A percentile compares a stretch with the other conserved stretches of the same genome.
Evolutionary conservation across 2,329 filamentous ascomycete species (phyloP).

Genomic region (Colletotrichum scovillei): DNA sequence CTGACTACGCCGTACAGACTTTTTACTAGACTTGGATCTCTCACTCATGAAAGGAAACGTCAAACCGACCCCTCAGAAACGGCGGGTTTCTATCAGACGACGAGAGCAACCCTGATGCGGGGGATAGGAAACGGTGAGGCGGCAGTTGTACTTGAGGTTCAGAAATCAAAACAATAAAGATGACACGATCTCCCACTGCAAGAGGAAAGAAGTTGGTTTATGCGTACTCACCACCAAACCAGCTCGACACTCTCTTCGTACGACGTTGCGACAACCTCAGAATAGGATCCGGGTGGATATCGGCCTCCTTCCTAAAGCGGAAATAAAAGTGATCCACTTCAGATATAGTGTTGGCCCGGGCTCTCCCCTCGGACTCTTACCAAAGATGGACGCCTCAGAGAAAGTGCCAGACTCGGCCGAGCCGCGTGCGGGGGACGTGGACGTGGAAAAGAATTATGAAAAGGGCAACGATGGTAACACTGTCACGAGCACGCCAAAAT

Average conservation of each 20-base stretch:
- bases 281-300: neutral
- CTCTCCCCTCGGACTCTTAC: neutral
- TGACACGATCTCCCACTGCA: neutral
- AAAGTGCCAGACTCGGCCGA: neutral
- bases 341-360: neutral
- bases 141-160: neutral
- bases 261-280: slow-evolving; percentile 2
- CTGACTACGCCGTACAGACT: neutral
- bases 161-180: slow-evolving; percentile 5
- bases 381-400: neutral
- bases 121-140: neutral
- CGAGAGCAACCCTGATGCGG: neutral
- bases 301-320: neutral
- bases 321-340: neutral
- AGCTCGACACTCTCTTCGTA: neutral
- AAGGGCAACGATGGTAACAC: neutral
- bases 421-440: neutral
- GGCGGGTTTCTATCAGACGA: neutral
- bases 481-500: neutral
- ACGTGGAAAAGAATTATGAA: neutral
- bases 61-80: neutral
- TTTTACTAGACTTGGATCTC: neutral
- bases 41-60: neutral
- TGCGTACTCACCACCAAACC: neutral
- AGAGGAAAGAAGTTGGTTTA: neutral